Conservation (phyloP, 2,329 filamentous ascomycete genomes). For the Ophiostoma ulmi region DNA sequence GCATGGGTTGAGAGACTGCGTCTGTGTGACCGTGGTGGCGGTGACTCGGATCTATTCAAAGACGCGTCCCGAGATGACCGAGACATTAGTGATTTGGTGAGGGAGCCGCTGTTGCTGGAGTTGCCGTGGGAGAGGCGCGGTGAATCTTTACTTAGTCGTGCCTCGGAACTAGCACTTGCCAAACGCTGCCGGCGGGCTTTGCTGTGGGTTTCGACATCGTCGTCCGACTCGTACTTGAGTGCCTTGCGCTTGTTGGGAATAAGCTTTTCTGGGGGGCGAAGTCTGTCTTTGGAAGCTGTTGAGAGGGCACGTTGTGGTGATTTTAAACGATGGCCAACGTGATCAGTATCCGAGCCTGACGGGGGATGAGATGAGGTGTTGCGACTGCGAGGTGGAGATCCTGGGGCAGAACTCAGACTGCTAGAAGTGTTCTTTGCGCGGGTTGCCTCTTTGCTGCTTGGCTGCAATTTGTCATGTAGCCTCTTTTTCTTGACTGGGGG, state of each 20-base stretch:
- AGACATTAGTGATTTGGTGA: constrained; percentile 33
- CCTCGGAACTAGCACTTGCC: constrained; percentile 37
- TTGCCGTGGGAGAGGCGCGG: constrained; percentile 26
- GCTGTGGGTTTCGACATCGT: constrained; percentile 51
- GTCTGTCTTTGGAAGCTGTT: constrained; percentile 42
- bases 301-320: constrained; percentile 39
- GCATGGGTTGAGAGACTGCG: constrained; percentile 62
- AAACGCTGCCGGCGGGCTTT: constrained; percentile 52
- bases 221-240: constrained; percentile 51
- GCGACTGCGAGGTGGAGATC: constrained; percentile 46
- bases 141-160: constrained; percentile 16
- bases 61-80: constrained; percentile 35
- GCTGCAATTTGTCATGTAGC: constrained; percentile 35
- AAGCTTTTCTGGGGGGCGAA: constrained; percentile 42
- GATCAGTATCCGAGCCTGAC: constrained; percentile 55
- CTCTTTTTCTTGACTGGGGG: constrained; percentile 50
- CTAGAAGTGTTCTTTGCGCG: constrained; percentile 49
- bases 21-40: constrained; percentile 53
- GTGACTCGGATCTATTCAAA: constrained; percentile 53
- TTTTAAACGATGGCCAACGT: constrained; percentile 37
- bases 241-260: constrained; percentile 51
- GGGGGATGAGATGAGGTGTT: constrained; percentile 38
- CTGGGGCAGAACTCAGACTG: constrained; percentile 54
- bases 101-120: constrained; percentile 21
- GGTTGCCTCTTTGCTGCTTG: neutral